phyloP scores from a whole-genome alignment of 352 stramenopile genomes.

The Phytophthora pisi region DNA sequence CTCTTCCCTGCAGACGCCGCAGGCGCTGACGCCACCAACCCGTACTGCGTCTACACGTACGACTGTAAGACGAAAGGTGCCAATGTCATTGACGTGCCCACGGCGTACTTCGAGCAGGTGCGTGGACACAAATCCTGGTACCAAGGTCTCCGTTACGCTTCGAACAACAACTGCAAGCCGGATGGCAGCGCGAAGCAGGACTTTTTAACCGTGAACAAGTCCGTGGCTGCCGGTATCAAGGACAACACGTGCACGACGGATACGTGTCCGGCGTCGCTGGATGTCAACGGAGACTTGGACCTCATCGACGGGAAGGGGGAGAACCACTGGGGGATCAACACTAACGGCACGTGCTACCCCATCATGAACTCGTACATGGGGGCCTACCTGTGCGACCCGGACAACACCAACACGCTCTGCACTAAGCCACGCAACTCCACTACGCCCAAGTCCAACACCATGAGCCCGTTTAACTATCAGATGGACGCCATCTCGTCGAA shows the following conservation, averaged over 20 bases:
- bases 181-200: slow-evolving; percentile 31
- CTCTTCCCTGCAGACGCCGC: slow-evolving; percentile 50
- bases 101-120: slow-evolving; percentile 39
- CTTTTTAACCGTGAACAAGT: slow-evolving; percentile 35
- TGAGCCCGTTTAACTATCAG: slow-evolving; percentile 76
- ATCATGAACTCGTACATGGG: slow-evolving; percentile 76
- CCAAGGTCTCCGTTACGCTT: slow-evolving; percentile 55
- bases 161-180: slow-evolving; percentile 50
- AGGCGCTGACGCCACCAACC: slow-evolving; percentile 28
- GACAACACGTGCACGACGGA: slow-evolving; percentile 47
- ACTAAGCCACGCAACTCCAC: slow-evolving; percentile 37
- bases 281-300: slow-evolving; percentile 47
- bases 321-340: slow-evolving; percentile 66
- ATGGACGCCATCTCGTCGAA: slow-evolving; percentile 83
- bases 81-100: slow-evolving; percentile 56
- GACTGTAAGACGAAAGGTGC: slow-evolving; percentile 58
- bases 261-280: slow-evolving; percentile 46
- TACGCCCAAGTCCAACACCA: slow-evolving; percentile 54
- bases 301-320: slow-evolving; percentile 42
- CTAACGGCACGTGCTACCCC: slow-evolving; percentile 65
- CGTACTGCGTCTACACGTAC: slow-evolving; percentile 55
- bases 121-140: slow-evolving; percentile 64
- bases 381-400: slow-evolving; percentile 60
- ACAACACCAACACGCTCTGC: slow-evolving; percentile 53
- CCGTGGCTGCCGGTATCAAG: slow-evolving; percentile 35